phyloP scores from a whole-genome alignment of 2,329 filamentous ascomycete species.

The Phialocephala subalpina region DNA sequence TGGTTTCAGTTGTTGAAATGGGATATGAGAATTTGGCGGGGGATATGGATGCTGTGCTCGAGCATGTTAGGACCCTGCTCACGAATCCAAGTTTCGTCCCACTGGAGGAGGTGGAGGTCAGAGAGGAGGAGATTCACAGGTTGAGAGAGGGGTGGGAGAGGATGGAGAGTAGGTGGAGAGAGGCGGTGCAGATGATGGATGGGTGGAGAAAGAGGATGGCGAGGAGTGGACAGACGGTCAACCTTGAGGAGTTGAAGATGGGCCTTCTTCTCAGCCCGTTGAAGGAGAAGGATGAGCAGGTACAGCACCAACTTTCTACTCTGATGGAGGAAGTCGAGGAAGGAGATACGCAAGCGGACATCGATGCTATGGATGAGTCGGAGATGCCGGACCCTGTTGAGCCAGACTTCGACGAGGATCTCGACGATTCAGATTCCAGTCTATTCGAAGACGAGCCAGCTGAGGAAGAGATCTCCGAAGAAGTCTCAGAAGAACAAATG shows the following conservation, averaged over 20 bases:
- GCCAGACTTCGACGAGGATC: slow-evolving; percentile 39
- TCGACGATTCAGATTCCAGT: slow-evolving; percentile 45
- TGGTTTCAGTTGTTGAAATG: slow-evolving; percentile 40
- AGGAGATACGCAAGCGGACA: slow-evolving; percentile 45
- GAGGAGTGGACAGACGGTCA: slow-evolving; percentile 72
- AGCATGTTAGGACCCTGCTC: slow-evolving; percentile 82
- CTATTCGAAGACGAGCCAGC: slow-evolving; percentile 57
- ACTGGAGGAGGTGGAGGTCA: slow-evolving; percentile 90
- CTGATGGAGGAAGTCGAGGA: slow-evolving; percentile 41
- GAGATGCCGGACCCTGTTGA: slow-evolving; percentile 32
- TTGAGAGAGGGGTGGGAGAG: slow-evolving; percentile 89
- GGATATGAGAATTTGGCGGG: slow-evolving; percentile 71
- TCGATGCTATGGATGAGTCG: slow-evolving; percentile 45
- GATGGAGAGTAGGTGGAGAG: slow-evolving; percentile 91
- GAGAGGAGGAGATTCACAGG: slow-evolving; percentile 88
- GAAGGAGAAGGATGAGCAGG: slow-evolving; percentile 54
- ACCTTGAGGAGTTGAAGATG: slow-evolving; percentile 72
- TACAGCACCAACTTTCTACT: slow-evolving; percentile 42
- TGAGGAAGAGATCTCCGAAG: slow-evolving; percentile 40
- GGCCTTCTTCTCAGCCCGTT: slow-evolving; percentile 71
- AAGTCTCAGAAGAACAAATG: slow-evolving; percentile 34
- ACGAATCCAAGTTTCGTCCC: slow-evolving; percentile 97
- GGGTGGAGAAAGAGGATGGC: slow-evolving; percentile 88
- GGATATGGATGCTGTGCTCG: slow-evolving; percentile 80
- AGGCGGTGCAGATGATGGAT: slow-evolving; percentile 90